Percentiles rank a stretch among this genome's conserved stretches.
Conservation (phyloP, 768 basidiomycete genomes). For the Hericium erinaceus region DNA sequence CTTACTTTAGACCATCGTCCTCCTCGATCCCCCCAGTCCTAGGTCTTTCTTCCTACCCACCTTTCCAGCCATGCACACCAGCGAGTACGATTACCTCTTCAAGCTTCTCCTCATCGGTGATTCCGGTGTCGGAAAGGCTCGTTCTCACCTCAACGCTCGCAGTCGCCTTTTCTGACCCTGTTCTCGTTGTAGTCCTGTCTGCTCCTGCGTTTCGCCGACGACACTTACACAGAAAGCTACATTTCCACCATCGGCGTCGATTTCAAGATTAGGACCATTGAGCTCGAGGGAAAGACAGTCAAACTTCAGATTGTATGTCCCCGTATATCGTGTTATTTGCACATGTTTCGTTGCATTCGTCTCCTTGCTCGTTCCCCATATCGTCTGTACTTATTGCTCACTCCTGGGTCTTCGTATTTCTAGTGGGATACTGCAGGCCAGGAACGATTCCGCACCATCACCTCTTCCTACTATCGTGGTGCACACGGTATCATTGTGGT, state of each 20-base stretch:
- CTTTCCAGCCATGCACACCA: slow-evolving; percentile 62
- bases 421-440: slow-evolving; percentile 99
- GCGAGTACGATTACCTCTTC: slow-evolving; percentile 94
- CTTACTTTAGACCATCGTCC: slow-evolving; percentile 7
- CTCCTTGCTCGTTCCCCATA: not conserved
- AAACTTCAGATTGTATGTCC: slow-evolving; percentile 92
- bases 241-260: slow-evolving; percentile 98
- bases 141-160: slow-evolving; percentile 13
- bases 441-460: slow-evolving; percentile 98
- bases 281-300: slow-evolving; percentile 96
- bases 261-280: slow-evolving; percentile 99
- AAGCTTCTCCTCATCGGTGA: slow-evolving; percentile 93
- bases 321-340: not conserved
- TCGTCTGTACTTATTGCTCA: slow-evolving; percentile 4
- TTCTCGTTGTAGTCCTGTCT: slow-evolving; percentile 65
- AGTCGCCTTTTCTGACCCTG: not conserved
- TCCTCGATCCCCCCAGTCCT: slow-evolving; percentile 2
- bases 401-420: slow-evolving; percentile 12
- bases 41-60: not conserved
- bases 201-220: slow-evolving; percentile 88
- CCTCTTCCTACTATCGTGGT: slow-evolving; percentile 98
- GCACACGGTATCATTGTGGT: slow-evolving; percentile 98
- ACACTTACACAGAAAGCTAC: slow-evolving; percentile 96
- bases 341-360: not conserved
- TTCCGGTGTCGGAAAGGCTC: slow-evolving; percentile 90